Conservation (phyloP, 2,329 filamentous ascomycete species). For the Annulohypoxylon truncatum region DNA sequence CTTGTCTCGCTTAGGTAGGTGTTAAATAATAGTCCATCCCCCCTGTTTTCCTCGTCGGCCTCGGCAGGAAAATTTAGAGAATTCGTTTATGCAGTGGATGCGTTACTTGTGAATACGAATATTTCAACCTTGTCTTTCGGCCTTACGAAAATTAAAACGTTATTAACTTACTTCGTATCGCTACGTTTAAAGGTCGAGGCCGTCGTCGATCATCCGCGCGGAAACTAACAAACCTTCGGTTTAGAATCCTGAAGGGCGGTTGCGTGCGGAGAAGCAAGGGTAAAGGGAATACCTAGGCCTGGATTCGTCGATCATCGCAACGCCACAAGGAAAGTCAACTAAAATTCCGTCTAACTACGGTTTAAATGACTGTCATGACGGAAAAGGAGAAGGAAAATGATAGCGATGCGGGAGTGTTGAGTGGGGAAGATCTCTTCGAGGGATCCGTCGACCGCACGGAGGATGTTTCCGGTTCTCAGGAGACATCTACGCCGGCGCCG, state of each 20-base stretch:
- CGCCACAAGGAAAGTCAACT: not conserved
- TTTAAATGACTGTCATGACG: not conserved
- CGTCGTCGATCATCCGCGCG: not conserved
- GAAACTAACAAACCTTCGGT: not conserved
- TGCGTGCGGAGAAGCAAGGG: constrained; percentile 5
- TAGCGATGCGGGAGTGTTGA: constrained; percentile 8
- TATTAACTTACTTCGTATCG: not conserved
- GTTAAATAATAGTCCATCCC: not conserved
- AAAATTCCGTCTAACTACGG: not conserved
- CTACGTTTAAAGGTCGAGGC: not conserved
- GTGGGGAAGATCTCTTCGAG: constrained; percentile 15
- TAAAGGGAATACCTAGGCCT: not conserved
- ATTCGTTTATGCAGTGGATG: not conserved
- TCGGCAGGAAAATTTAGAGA: not conserved
- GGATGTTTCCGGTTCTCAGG: constrained; percentile 8
- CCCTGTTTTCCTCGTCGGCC: not conserved
- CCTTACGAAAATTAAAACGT: not conserved
- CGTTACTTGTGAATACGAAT: not conserved
- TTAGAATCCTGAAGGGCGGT: not conserved
- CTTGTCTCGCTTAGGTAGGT: not conserved
- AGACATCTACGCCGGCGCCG: not conserved
- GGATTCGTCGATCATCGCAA: not conserved
- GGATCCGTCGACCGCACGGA: constrained; percentile 18
- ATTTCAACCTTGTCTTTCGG: not conserved
- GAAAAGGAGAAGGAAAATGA: constrained; percentile 30